Evolutionary conservation across 2,329 filamentous ascomycete genomes (phyloP).

Genomic region (Penicillium hesseltinei): DNA sequence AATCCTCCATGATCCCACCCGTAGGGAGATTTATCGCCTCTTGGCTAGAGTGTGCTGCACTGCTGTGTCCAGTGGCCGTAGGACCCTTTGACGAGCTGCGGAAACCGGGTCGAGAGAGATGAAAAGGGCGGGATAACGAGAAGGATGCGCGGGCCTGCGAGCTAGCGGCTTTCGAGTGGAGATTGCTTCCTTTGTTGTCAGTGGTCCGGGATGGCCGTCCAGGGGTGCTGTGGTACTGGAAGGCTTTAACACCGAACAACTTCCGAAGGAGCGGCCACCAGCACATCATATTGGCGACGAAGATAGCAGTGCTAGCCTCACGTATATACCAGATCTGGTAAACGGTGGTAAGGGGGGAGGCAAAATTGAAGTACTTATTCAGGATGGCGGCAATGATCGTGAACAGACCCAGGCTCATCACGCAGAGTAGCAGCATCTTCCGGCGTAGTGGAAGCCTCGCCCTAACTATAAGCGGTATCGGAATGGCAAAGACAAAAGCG

Average conservation of each 20-base stretch:
- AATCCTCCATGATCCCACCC: background rate
- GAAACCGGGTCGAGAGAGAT: background rate
- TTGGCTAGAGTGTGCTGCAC: background rate
- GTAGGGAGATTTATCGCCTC: background rate
- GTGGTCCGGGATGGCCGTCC: constrained; percentile 14
- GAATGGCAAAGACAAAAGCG: constrained; percentile 38
- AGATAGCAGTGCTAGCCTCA: constrained; percentile 40
- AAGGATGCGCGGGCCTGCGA: background rate
- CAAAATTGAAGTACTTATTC: constrained; percentile 48
- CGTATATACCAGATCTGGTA: constrained; percentile 46
- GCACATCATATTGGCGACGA: constrained; percentile 48
- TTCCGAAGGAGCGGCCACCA: constrained; percentile 32
- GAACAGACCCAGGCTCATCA: constrained; percentile 42
- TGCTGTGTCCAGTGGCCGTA: background rate
- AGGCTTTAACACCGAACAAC: constrained; percentile 27
- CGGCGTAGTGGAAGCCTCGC: constrained; percentile 34
- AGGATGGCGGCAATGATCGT: constrained; percentile 47
- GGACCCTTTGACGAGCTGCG: background rate
- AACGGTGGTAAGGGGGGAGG: constrained; percentile 34
- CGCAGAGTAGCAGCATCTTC: constrained; percentile 34
- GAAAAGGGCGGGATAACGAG: background rate
- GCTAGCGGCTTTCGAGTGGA: background rate
- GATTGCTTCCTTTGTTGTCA: constrained; percentile 3
- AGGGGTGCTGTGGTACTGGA: constrained; percentile 26
- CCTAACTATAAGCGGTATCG: constrained; percentile 37